Evolutionary conservation across 192 early-diverging fungal genomes (phyloP).

Genomic region (Pilaira anomala): DNA sequence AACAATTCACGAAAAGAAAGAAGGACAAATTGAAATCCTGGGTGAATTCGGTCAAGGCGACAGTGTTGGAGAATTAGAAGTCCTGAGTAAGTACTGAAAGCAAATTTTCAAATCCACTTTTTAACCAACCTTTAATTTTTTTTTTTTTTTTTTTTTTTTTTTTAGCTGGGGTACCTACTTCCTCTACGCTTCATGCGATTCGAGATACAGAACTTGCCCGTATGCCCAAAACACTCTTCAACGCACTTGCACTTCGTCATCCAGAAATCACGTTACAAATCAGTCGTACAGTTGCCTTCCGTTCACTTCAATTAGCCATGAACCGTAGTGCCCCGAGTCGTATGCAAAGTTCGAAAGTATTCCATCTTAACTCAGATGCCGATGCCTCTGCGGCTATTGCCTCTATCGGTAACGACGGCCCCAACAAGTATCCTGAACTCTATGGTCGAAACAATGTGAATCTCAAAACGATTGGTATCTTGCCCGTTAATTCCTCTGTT

Average conservation of each 20-base stretch:
- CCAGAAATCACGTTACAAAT: conserved; percentile 93
- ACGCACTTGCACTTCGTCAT: conserved; percentile 81
- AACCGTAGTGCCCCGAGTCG: background rate
- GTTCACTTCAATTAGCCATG: conserved; percentile 52
- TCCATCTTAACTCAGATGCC: background rate
- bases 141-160: conserved; percentile 1
- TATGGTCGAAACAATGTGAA: conserved; percentile 84
- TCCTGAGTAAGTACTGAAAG: conserved; percentile 58
- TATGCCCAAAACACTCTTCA: conserved; percentile 93
- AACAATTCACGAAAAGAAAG: conserved; percentile 67
- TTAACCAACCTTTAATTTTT: background rate
- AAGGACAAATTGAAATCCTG: conserved; percentile 73
- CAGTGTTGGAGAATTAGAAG: conserved; percentile 92
- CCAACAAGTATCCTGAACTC: conserved; percentile 24
- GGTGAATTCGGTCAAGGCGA: conserved; percentile 95
- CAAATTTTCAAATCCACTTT: background rate
- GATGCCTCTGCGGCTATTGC: conserved; percentile 12
- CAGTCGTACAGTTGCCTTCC: conserved; percentile 81
- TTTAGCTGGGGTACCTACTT: conserved; percentile 57
- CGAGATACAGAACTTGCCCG: conserved; percentile 94
- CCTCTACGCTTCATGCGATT: conserved; percentile 93
- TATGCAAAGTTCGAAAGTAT: background rate
- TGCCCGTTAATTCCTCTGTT: conserved; percentile 80
- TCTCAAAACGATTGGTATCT: conserved; percentile 89
- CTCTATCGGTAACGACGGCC: background rate